Evolutionary conservation across 495 filamentous ascomycete species (phyloP).

Genomic region (Talaromyces thailandensis): DNA sequence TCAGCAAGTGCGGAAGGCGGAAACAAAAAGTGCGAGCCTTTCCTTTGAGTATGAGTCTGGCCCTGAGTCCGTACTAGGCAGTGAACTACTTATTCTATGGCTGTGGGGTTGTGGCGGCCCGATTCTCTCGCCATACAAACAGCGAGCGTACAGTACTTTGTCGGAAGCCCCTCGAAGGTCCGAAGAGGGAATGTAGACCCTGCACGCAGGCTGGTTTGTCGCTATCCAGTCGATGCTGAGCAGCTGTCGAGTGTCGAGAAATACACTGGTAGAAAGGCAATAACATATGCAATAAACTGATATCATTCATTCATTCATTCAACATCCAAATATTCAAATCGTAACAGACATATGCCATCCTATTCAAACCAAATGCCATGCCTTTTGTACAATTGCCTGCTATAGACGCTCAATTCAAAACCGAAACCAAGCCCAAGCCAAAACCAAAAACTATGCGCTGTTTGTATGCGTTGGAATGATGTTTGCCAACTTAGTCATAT

Average conservation of each 20-base stretch:
- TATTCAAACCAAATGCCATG: neutral
- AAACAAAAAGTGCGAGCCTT: neutral
- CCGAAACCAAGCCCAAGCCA: neutral
- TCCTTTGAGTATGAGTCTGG: neutral
- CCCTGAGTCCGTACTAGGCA: neutral
- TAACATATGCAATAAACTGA: neutral
- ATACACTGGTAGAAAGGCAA: too few species aligned
- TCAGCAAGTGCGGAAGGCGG: neutral
- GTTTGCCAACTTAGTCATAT: neutral
- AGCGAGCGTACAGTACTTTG: neutral
- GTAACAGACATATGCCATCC: neutral
- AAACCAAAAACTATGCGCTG: neutral
- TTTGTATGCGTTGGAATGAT: neutral
- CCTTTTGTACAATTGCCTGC: conserved; percentile 3
- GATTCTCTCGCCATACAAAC: neutral
- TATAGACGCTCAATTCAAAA: neutral
- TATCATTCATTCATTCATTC: neutral
- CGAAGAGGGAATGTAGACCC: too few species aligned
- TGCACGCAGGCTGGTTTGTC: too few species aligned
- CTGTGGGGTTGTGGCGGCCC: too few species aligned
- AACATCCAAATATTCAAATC: neutral
- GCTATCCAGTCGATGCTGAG: too few species aligned
- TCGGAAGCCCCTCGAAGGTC: neutral
- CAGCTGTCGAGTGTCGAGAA: too few species aligned
- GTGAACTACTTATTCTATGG: too few species aligned